Evolutionary conservation across 441 rosid species (phyloP).

Genomic region (Syzygium malaccense): DNA sequence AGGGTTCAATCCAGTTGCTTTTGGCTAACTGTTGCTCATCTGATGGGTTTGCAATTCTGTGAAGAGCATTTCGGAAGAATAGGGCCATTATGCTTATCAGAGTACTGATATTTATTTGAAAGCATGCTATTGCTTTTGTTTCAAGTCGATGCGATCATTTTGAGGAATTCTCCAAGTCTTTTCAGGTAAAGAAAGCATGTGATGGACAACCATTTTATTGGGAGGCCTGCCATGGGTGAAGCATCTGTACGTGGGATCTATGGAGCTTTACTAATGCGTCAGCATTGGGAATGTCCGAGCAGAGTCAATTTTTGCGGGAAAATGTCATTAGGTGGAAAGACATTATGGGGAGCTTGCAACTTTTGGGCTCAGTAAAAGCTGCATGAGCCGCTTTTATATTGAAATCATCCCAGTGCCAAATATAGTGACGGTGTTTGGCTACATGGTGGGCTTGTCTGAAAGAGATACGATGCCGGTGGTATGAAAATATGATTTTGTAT

Average conservation of each 20-base stretch:
- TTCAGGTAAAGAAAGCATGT: background rate
- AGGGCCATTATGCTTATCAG: background rate
- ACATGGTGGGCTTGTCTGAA: background rate
- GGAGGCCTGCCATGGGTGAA: background rate
- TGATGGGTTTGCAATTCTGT: background rate
- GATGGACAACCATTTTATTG: background rate
- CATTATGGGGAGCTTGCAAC: background rate
- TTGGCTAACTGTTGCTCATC: background rate
- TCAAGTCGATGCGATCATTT: background rate
- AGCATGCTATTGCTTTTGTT: background rate
- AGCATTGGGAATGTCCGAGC: background rate
- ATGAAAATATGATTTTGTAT: background rate
- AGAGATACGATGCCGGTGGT: background rate
- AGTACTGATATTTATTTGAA: background rate
- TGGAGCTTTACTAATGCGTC: background rate
- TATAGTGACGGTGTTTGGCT: background rate
- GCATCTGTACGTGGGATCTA: background rate
- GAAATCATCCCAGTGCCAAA: background rate
- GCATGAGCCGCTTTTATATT: background rate
- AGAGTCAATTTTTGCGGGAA: background rate
- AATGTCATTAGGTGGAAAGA: background rate
- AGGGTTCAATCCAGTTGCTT: background rate
- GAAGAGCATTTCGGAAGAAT: background rate
- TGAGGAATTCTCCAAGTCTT: background rate
- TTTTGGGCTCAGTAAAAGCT: background rate